Evolutionary conservation across 2,329 filamentous ascomycete species (phyloP).

Genomic region (Penicillium sp.): DNA sequence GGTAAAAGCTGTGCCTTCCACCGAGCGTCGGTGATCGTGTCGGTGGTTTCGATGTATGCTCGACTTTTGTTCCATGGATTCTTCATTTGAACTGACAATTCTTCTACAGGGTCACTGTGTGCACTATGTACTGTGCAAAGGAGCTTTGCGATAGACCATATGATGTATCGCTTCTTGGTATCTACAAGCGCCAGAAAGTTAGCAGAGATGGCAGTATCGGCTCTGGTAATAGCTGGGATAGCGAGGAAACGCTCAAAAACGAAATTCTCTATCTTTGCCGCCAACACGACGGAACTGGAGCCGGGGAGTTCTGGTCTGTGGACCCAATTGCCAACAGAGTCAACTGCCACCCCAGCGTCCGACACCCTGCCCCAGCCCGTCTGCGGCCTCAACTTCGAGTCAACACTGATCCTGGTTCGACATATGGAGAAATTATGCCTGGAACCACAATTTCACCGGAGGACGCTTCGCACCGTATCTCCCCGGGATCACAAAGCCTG

Average conservation of each 20-base stretch:
- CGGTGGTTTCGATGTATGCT: slow-evolving; percentile 31
- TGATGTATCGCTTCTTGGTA: slow-evolving; percentile 31
- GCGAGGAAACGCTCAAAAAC: slow-evolving; percentile 31
- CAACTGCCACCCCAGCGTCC: slow-evolving; percentile 24
- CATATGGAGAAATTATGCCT: slow-evolving; percentile 25
- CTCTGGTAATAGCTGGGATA: slow-evolving; percentile 30
- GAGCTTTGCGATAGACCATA: slow-evolving; percentile 33
- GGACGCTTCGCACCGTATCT: slow-evolving; percentile 13
- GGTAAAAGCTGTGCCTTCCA: slow-evolving; percentile 34
- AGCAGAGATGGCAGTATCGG: slow-evolving; percentile 25
- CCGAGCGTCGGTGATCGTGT: slow-evolving; percentile 27
- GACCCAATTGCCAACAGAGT: slow-evolving; percentile 23
- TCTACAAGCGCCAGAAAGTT: slow-evolving; percentile 23
- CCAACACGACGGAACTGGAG: slow-evolving; percentile 27
- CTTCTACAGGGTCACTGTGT: slow-evolving; percentile 26
- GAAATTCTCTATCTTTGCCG: slow-evolving; percentile 34
- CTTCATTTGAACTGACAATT: slow-evolving; percentile 1
- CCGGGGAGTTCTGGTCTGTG: slow-evolving; percentile 18
- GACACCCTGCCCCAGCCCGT: slow-evolving; percentile 26
- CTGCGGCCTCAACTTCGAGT: slow-evolving; percentile 26
- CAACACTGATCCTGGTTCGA: slow-evolving; percentile 23
- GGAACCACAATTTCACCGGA: slow-evolving; percentile 23
- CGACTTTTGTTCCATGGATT: not conserved
- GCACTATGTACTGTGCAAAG: slow-evolving; percentile 31
- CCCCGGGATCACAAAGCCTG: slow-evolving; percentile 15